Evolutionary conservation across 768 basidiomycete genomes (phyloP), one percentile per base, ranked within the genome.

Genomic region (Phaeotremella fagi): DNA sequence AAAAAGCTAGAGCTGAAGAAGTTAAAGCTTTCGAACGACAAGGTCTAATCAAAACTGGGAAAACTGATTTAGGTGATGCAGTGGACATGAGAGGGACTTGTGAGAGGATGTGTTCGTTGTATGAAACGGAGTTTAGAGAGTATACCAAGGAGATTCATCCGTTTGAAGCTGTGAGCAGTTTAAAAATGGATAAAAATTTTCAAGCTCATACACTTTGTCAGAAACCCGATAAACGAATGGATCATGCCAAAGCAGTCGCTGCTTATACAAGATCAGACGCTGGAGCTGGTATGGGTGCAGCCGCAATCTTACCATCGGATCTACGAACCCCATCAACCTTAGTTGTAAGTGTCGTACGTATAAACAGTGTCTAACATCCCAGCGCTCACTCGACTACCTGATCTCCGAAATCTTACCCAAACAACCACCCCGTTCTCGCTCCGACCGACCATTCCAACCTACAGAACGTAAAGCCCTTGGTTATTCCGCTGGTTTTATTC

Each of bases 61-160:
- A 80, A 36, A 84, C 85, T 9, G 83, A 86, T 1, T 85, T 95
- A 2, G 88, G 88, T 61, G 85, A 94, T 59, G 91, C 92, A 16
- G 90, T 92, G 50, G 85, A 85, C n/a, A 85, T 97, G 71, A 82
- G 88, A 14, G 92, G 92, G 22, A 92, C 90, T 1, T 98, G 94
- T 67, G 76, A 80, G 77, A 85, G 88, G 55, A 95, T 97, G 90
- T 97, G 92, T 70, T 91, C 92, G 2, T 82, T 86, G 36, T 95
- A 89, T 66, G 94, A 98, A 74, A 81, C 88, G 24, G 91, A 94
- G 72, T 81, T 90, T 59, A 81, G 94, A 31, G 90, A 97, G 71
- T 81, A 85, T 56, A 88, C 91, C 71, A 87, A 88, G 71, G 88
- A 90, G 61, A 79, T 97, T 1, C 85, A 87, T 47, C 65, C 55